A percentile compares a stretch with the other conserved stretches of the same genome.
These are phyloP conservation scores for Graphiopsis chlorocephala DNA, from an alignment of 2,329 filamentous ascomycete genomes.

Conservation along the genomic window DNA sequence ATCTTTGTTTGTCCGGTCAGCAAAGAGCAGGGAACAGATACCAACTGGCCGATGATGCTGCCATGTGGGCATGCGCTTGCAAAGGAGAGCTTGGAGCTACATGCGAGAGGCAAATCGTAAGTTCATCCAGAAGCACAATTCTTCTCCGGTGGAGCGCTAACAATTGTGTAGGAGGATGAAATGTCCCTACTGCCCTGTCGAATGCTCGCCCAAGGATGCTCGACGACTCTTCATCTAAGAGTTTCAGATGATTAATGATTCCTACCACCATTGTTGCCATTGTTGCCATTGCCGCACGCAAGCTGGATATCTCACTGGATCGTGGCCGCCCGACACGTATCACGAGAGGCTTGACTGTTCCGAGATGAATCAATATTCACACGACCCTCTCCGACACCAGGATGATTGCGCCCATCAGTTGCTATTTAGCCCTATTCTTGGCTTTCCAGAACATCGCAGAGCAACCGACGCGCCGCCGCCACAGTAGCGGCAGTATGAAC, in stretches of 20 bases:
- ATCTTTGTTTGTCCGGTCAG: conserved; percentile 98
- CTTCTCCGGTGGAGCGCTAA: background rate
- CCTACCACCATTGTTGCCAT: background rate
- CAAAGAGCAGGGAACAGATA: conserved; percentile 91
- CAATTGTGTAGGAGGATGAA: conserved; percentile 64
- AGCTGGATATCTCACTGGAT: background rate
- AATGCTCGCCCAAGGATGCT: conserved; percentile 75
- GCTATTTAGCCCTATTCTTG: background rate
- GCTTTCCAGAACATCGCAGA: background rate
- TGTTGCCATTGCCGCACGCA: background rate
- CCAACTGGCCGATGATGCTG: conserved; percentile 95
- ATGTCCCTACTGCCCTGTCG: conserved; percentile 90
- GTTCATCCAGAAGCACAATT: background rate
- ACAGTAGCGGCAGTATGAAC: background rate
- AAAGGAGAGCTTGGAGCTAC: conserved; percentile 72
- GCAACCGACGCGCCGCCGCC: background rate
- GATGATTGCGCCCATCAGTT: background rate
- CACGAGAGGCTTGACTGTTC: background rate
- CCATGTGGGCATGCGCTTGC: conserved; percentile 94
- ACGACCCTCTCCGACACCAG: background rate
- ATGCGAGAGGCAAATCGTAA: conserved; percentile 65
- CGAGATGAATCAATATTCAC: background rate
- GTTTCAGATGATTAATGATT: background rate
- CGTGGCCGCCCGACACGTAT: background rate
- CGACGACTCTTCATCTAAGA: conserved; percentile 55